Percentiles rank a stretch among this genome's conserved stretches.
phyloP scores from a whole-genome alignment of 192 early-diverging fungal genomes.

The Dissophora ornata region DNA sequence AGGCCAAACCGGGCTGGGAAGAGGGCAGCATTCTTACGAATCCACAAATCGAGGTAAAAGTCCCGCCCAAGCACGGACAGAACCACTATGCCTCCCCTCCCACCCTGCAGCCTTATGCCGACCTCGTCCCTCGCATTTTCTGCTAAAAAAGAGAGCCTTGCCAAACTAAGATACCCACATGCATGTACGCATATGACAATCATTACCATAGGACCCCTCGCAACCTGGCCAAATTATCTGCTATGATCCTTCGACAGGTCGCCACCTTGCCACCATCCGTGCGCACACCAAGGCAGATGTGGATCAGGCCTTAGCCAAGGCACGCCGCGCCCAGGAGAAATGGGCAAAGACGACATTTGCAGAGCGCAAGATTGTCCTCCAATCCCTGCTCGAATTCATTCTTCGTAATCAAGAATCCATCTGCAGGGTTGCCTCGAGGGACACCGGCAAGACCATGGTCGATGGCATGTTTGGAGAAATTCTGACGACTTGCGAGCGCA shows the following conservation, averaged over 20 bases:
- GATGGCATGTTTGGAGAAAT: constrained; percentile 90
- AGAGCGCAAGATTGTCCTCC: constrained; percentile 76
- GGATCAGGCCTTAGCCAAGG: constrained; percentile 62
- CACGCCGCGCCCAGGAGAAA: constrained; percentile 70
- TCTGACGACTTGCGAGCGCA: constrained; percentile 79
- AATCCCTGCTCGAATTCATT: constrained; percentile 77
- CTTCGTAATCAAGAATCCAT: constrained; percentile 80
- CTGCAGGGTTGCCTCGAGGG: constrained; percentile 75
- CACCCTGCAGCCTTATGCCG: no score
- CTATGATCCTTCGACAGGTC: constrained; percentile 88
- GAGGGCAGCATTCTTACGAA: constrained; percentile 58
- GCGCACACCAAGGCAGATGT: constrained; percentile 70
- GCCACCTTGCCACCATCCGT: constrained; percentile 71
- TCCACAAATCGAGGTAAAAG: constrained; percentile 58
- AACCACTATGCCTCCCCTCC: no score
- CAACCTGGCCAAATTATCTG: constrained; percentile 74
- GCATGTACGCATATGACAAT: no score
- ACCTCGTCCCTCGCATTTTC: no score
- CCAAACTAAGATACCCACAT: no score
- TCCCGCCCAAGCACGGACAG: not conserved
- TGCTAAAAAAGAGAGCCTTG: no score
- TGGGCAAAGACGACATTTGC: constrained; percentile 81
- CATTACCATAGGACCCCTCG: constrained; percentile 49
- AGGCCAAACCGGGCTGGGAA: constrained; percentile 61
- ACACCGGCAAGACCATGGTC: constrained; percentile 85